These are phyloP conservation scores for Aeschynomene evenia DNA, from an alignment of 306 rosid species.

Conservation along the genomic window DNA sequence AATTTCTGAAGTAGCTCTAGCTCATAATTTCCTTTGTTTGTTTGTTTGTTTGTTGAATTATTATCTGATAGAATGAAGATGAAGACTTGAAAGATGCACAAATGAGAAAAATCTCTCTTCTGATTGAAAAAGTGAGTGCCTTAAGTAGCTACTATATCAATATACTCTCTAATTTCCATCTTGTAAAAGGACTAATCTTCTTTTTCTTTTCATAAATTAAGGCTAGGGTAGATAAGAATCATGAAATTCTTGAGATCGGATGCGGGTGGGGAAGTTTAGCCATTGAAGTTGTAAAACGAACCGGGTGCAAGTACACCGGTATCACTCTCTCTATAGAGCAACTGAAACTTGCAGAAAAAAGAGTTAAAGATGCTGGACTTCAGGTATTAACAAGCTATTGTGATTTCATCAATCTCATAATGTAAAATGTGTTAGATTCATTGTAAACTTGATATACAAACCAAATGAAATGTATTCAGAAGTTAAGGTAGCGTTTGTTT, in stretches of 20 bases:
- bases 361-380: constrained; percentile 72
- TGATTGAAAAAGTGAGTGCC: constrained; percentile 58
- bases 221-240: constrained; percentile 65
- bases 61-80: constrained; percentile 46
- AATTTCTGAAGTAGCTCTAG: constrained; percentile 1
- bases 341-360: constrained; percentile 64
- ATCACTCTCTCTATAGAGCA: constrained; percentile 83
- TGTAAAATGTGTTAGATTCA: background rate
- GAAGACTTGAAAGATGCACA: constrained; percentile 83
- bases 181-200: constrained; percentile 1
- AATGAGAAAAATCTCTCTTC: constrained; percentile 62
- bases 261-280: constrained; percentile 96
- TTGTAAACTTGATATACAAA: background rate
- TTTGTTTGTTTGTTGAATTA: constrained; percentile 1
- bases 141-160: background rate
- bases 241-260: constrained; percentile 86
- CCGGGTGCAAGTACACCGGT: constrained; percentile 86
- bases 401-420: background rate
- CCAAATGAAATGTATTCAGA: background rate
- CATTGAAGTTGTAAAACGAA: constrained; percentile 70
- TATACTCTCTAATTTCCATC: background rate
- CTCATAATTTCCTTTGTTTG: background rate
- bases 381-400: constrained; percentile 45
- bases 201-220: constrained; percentile 20
- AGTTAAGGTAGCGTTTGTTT: too few relatives aligned